These are phyloP conservation scores for Plasmodiophora brassicae DNA, from an alignment of 208 protist species.

Conservation along the genomic window DNA sequence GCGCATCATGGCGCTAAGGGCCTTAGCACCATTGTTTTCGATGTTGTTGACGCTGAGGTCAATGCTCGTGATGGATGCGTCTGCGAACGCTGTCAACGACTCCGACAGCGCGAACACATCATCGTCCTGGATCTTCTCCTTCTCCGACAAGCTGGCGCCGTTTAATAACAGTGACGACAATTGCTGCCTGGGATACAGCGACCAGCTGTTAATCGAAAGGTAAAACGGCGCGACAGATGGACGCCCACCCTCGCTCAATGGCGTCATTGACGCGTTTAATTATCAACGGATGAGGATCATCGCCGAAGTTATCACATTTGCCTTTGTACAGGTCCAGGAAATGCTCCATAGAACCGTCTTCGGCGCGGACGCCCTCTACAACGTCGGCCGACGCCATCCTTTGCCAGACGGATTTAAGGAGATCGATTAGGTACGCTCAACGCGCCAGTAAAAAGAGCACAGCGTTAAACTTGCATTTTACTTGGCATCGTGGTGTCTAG, in stretches of 20 bases:
- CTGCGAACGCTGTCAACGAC: background rate
- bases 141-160: background rate
- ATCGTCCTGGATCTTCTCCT: background rate
- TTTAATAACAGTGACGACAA: background rate
- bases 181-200: background rate
- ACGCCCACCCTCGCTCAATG: background rate
- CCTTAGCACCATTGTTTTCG: background rate
- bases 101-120: background rate
- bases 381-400: too few species aligned
- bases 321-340: background rate
- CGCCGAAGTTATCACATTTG: background rate
- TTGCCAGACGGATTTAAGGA: too few species aligned
- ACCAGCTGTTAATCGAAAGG: background rate
- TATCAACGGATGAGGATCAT: background rate
- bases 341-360: background rate
- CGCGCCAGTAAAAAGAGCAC: too few species aligned
- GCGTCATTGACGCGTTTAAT: background rate
- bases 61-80: background rate
- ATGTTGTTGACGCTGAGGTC: background rate
- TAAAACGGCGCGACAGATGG: background rate
- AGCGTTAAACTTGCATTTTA: too few species aligned
- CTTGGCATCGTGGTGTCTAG: too few species aligned
- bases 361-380: too few species aligned
- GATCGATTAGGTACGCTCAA: too few species aligned
- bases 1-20: background rate